Base-by-base conservation (phyloP, 2,329 filamentous ascomycete species). In the Cytospora mali region DNA sequence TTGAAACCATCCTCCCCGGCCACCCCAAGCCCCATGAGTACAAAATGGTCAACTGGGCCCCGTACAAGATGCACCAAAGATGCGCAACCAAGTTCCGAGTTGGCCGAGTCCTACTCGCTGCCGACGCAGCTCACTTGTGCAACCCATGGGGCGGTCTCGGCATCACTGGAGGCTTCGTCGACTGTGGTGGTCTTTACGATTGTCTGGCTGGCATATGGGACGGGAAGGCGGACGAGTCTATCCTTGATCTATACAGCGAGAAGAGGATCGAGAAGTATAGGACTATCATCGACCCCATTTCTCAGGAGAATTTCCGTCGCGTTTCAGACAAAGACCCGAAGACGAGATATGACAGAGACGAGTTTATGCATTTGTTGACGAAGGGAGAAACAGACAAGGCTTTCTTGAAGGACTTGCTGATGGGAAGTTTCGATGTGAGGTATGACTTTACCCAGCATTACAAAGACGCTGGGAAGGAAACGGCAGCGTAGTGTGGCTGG, bases 131-230 rank as follows among this genome's bases (percentile, higher is more conserved):
- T 3, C 86, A 88, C 58, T 66, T 81, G 18, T 82, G 80, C 69
- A 83, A 81, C 69, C 79, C 79, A 0, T 81, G 81, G 73, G 86
- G 86, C 52, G 86, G 86, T 0, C 75, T 88, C 18, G 86, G 86
- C 1, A 80, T 88, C 55, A 88, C 85, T 0, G 85, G 85, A 6
- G 86, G 86, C 0, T 84, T 89, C 60, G 83, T 85, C n/a, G 86
- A 88, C 66, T 79, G 86, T 3, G 85, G 84, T 13, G 84, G 84
- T 0, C 77, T 89, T 6, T 85, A 80, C 62, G 85, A 89, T 67
- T 87, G 85, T 68, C 77, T 88, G 2, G 71, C 73, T 2, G 79
- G 79, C 0, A 76, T 81, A 52, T 79, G 74, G 72, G 75, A 79
- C 29, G 77, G 78, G 1, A 71, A 71, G 31, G 78, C 77, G 1